These are phyloP conservation scores for Tetraselmis striata DNA, from an alignment of 139 green algal species.

Conservation along the genomic window DNA sequence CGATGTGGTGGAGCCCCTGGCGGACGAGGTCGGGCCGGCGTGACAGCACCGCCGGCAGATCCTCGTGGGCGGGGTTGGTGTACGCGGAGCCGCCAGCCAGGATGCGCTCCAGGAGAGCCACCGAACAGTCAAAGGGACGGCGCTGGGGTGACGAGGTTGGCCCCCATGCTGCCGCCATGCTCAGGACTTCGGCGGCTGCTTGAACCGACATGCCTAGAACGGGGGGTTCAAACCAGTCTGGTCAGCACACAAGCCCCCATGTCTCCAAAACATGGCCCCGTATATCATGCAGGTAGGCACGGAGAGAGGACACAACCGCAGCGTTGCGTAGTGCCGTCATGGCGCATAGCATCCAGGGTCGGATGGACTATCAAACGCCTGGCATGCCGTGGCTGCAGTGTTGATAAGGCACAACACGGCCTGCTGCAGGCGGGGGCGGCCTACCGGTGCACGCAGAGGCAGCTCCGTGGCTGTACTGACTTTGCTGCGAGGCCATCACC, in stretches of 20 bases:
- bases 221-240: not conserved
- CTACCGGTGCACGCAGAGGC: not conserved
- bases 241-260: not conserved
- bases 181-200: not conserved
- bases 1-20: not conserved
- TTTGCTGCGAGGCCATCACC: not conserved
- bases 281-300: not conserved
- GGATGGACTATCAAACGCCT: too few relatives aligned
- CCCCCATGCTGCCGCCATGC: not conserved
- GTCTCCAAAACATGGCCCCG: not conserved
- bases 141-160: too few relatives aligned
- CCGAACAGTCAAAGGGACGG: not conserved
- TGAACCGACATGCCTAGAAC: not conserved
- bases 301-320: too few relatives aligned
- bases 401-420: too few relatives aligned
- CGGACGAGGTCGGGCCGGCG: not conserved
- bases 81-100: not conserved
- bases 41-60: not conserved
- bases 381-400: too few relatives aligned
- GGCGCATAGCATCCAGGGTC: too few relatives aligned
- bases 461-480: not conserved
- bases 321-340: too few relatives aligned
- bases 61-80: not conserved
- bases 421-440: not conserved
- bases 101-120: not conserved